Conservation (phyloP, 108 stramenopile genomes). For the Ochromonas danica region DNA sequence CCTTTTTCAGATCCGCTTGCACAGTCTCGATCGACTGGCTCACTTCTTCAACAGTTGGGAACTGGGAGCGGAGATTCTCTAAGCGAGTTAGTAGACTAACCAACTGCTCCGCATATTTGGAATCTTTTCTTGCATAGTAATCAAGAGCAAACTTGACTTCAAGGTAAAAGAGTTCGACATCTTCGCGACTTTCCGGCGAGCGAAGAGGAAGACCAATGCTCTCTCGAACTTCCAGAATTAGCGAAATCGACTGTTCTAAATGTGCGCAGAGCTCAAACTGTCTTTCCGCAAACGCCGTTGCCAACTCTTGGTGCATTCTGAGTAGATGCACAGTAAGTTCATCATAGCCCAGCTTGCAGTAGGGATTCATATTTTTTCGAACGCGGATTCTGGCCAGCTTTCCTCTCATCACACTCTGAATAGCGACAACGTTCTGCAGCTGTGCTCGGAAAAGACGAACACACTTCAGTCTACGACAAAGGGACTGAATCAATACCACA, state of each 20-base stretch:
- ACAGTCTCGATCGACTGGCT: neutral
- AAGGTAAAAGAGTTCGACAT: neutral
- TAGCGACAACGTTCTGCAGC: neutral
- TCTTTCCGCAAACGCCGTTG: neutral
- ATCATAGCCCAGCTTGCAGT: neutral
- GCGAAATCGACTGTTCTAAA: neutral
- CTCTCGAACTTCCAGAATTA: neutral
- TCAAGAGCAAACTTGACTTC: neutral
- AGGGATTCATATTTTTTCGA: neutral
- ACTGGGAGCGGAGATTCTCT: neutral
- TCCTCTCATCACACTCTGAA: constrained; percentile 1
- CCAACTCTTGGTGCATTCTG: neutral
- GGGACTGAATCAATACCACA: neutral
- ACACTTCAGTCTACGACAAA: neutral
- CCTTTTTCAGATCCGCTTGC: neutral
- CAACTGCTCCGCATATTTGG: neutral
- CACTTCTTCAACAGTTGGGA: constrained; percentile 7
- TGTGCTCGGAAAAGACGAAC: neutral
- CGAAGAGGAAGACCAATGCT: neutral
- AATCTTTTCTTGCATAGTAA: neutral
- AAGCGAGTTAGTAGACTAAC: neutral
- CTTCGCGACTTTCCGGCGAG: neutral
- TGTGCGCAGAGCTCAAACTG: neutral
- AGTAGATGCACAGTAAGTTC: neutral
- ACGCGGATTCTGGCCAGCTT: neutral